Percentiles rank a stretch among this genome's conserved stretches.
phyloP scores from a whole-genome alignment of 176 grass and related monocot genomes.

The barley (Hordeum vulgare) region DNA sequence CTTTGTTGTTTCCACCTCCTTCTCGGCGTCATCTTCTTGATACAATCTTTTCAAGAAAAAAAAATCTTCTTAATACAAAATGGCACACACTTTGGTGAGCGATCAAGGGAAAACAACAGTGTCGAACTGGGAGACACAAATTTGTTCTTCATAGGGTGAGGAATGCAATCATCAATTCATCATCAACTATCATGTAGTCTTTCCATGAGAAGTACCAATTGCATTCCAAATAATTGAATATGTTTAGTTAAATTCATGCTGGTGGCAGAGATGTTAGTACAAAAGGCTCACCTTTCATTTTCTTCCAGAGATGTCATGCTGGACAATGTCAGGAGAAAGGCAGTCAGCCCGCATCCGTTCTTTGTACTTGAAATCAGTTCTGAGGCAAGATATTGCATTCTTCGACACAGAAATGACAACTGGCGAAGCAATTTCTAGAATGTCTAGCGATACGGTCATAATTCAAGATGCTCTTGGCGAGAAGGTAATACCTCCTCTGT shows the following conservation, averaged over 20 bases:
- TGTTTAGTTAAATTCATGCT: not conserved
- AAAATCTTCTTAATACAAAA: not conserved
- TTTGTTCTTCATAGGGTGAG: not conserved
- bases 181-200: not conserved
- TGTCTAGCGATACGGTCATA: conserved; percentile 44
- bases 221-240: not conserved
- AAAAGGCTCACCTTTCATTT: conserved; percentile 15
- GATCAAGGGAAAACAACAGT: not conserved
- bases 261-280: not conserved
- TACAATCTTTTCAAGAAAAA: too few relatives aligned
- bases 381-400: conserved; percentile 50
- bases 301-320: conserved; percentile 50
- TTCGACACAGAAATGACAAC: conserved; percentile 63
- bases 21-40: not conserved
- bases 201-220: not conserved
- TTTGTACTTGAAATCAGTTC: conserved; percentile 43
- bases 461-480: conserved; percentile 53
- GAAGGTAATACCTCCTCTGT: conserved; percentile 30
- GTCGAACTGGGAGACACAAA: not conserved
- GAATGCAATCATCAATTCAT: not conserved
- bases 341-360: conserved; percentile 48
- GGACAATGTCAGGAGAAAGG: conserved; percentile 50
- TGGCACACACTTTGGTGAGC: not conserved
- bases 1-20: not conserved
- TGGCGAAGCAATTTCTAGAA: conserved; percentile 40